Evolutionary conservation across 148 eudicot genomes (phyloP), one percentile per base, ranked within the genome.

Genomic region (Rhododendron kiyosumense): DNA sequence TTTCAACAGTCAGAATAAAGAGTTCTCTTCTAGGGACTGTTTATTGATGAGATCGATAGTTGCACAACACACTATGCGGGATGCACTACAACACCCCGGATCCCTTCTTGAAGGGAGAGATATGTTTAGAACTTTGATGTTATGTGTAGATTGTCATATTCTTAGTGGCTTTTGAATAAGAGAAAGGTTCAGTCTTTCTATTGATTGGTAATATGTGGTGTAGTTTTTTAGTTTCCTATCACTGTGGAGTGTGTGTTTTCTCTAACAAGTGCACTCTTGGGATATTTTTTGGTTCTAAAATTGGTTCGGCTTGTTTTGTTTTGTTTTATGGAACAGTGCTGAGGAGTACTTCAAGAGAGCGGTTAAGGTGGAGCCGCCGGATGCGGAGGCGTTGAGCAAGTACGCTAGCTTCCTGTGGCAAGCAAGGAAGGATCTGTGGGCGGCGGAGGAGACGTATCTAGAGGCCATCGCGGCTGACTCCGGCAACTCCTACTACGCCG

Each of bases 261-360:
- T 26, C 73, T 0, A 65, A 38, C 4, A 57, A 14, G 5, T 65
- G 73, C 73, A 26, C 32, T 65, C 34, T 24, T 34, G 46, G 0
- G 61, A 49, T 75, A 41, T 45, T 4, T 22, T 67, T 51, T 81
- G 18, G 1, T 9, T 24, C 74, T 84, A 13, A 71, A 5, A 4
- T 67, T 80, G 24, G 26, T 30, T 71, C 4, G 34, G 12, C 45
- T 69, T 75, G 5, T 43, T 86, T 76, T 75, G 5, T 43, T 86
- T 76, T 82, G 75, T 11, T 78, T 12, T 61, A 20, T 54, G 45
- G 59, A 88, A 81, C 96, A 97, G 99, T 87, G 98, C 99, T 8
- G 99, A 97, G 84, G 92, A 90, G 18, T 97, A 97, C 90, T 97
- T 95, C 87, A 97, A 93, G 91, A 92, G 89, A 75, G 99, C 99